Base-by-base conservation (phyloP, 192 early-diverging fungal genomes). In the Coemansia sp. region DNA sequence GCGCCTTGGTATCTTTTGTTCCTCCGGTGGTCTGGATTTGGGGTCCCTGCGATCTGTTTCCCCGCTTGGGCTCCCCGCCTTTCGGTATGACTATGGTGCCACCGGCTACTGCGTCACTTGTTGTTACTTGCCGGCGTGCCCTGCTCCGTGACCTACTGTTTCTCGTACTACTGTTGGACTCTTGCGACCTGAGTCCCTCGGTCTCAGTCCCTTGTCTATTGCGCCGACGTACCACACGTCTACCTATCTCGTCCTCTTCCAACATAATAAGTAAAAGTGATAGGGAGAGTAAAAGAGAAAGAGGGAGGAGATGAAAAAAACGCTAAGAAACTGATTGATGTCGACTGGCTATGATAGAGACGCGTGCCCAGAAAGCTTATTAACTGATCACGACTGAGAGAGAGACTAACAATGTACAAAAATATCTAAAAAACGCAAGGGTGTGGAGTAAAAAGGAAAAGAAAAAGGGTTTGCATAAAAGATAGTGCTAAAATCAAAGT, bases 201-300 rank as follows among this genome's bases (percentile, higher is more conserved):
- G 55, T 57, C 55, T 57, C 55, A 57, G 31, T 20, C 31, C 16
- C 28, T n/a, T 16, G 55, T 9, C 33, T 57, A 36, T 36, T 57
- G 33, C 55, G 55, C 33, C 55, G 55, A 33, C 33, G 33, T 33
- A 21, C 18, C 55, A 33, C 55, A 28, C 63, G 69, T 48, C 43
- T 69, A 38, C 65, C 63, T 57, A 72, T 42, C 56, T 72, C 69
- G 23, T 35, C 65, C 50, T 35, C 65, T 40, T 71, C 62, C 67
- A 64, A 56, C 76, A 78, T 77, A 40, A 42, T 9, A 42, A 26
- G 14, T 1, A 23, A 38, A 40, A 55, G 18, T 31, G 4, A 4
- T 31, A n/a, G n/a, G n/a, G n/a, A n/a, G 31, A 3, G 31, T 7
- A 65, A 57, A 57, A 28, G 20, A 1, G n/a, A 62, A 48, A 57